Base-by-base conservation (phyloP, 2,329 filamentous ascomycete species). In the Malbranchea cinnamomea region DNA sequence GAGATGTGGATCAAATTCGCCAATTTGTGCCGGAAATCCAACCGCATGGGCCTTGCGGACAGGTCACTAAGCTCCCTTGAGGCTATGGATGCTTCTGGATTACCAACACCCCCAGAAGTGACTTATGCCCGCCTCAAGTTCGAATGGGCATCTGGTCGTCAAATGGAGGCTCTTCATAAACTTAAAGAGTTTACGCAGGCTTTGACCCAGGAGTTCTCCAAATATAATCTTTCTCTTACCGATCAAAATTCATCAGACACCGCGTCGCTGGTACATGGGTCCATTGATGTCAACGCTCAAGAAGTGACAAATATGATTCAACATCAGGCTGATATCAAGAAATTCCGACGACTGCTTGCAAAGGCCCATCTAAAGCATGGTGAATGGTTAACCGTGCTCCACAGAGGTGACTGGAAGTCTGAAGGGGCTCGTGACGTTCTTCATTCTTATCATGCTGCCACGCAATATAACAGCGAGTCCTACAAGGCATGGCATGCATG, bases 1-100 rank as follows among this genome's bases (percentile, higher is more conserved):
- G 81, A 92, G 46, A 98, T 98, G 84, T 94, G 85, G 75, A 95
- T 98, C 63, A 99, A 98, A 52, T 98, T 94, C 52, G 82, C 89
- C 46, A 98, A 95, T 46, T 71, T 98, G 4, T 99, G 91, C 56
- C 80, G 91, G 46, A 99, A 98, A 56, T 93, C 87, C 25, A 80
- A 83, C 34, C 78, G 89, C 17, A 85, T 87, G 67, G 87, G 89
- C 6, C 69, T 99, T 28, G 89, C 89, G 1, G 89, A 98, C 58
- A 91, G 93, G 58, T 91, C 85, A 7, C 62, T 99, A 31, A 85
- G 89, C 50, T 82, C 83, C 37, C 65, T 98, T n/a, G 78, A 94
- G 33, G 79, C 77, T 27, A 73, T 83, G 9, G 54, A 57, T 23
- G 52, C 46, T 10, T 53, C 52, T 24, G 54, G 55, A n/a, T 52